These are phyloP conservation scores for Kappamyces sp. DNA, from an alignment of 192 early-diverging fungal species.

Conservation along the genomic window DNA sequence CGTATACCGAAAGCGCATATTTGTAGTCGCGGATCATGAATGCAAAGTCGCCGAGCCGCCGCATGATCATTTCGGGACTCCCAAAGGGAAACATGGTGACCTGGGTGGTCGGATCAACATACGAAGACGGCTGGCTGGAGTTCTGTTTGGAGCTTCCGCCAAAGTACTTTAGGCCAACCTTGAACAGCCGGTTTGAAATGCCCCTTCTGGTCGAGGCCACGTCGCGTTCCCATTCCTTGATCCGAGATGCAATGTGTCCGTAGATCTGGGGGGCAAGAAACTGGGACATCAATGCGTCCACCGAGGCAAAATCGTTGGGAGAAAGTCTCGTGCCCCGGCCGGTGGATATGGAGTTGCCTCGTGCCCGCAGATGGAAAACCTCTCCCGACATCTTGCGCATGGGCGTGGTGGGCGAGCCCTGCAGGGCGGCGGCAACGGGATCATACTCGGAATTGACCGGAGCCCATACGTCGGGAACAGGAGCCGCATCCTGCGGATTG, in stretches of 20 bases:
- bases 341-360: neutral
- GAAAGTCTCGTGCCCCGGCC: conserved; percentile 1
- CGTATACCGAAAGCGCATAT: conserved; percentile 85
- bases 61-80: conserved; percentile 87
- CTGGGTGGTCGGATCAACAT: conserved; percentile 22
- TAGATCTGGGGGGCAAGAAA: conserved; percentile 4
- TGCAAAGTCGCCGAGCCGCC: conserved; percentile 89
- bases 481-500: neutral
- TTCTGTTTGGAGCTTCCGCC: conserved; percentile 39
- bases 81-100: conserved; percentile 37
- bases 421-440: neutral
- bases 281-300: neutral
- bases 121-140: conserved; percentile 33
- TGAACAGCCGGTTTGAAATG: conserved; percentile 82
- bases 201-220: conserved; percentile 82
- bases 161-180: conserved; percentile 78
- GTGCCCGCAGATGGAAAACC: conserved; percentile 6
- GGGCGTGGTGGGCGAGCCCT: neutral
- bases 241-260: neutral
- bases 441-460: neutral
- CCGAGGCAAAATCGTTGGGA: conserved; percentile 13
- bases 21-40: conserved; percentile 95
- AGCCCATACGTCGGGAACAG: conserved; percentile 42
- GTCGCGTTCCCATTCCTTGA: conserved; percentile 19
- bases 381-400: conserved; percentile 1